phyloP scores from a whole-genome alignment of 768 basidiomycete species.

The Leccinum rimulosum region DNA sequence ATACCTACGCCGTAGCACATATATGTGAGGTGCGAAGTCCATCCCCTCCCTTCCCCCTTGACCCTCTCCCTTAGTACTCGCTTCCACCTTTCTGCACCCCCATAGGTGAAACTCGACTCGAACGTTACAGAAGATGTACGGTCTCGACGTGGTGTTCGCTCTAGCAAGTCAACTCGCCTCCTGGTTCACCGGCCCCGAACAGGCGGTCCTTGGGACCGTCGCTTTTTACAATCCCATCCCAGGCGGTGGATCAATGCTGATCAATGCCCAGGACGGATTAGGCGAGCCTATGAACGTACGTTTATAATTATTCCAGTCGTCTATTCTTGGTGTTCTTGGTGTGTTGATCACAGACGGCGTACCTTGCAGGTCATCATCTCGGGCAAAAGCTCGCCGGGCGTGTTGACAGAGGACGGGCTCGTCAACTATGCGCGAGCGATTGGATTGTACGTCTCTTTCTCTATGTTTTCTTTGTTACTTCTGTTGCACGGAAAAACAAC shows the following conservation, averaged over 20 bases:
- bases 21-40: background rate
- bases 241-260: conserved; percentile 45
- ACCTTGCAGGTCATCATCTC: conserved; percentile 57
- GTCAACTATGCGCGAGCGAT: conserved; percentile 60
- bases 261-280: conserved; percentile 36
- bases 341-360: background rate
- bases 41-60: background rate
- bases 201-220: conserved; percentile 1
- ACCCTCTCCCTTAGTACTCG: background rate
- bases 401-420: conserved; percentile 55
- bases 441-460: conserved; percentile 49
- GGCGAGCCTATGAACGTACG: conserved; percentile 47
- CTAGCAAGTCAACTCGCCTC: background rate
- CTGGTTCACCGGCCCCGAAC: background rate
- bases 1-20: background rate
- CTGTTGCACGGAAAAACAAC: background rate
- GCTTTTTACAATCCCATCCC: conserved; percentile 36
- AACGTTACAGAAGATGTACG: conserved; percentile 8
- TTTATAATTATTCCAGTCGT: background rate
- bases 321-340: background rate
- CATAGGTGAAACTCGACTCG: background rate
- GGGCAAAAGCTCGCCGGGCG: conserved; percentile 52
- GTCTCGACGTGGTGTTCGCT: background rate
- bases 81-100: background rate
- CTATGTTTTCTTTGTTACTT: background rate